Evolutionary conservation across 768 basidiomycete species (phyloP), one percentile per base, ranked within the genome.

Genomic region (Boletus sp.): DNA sequence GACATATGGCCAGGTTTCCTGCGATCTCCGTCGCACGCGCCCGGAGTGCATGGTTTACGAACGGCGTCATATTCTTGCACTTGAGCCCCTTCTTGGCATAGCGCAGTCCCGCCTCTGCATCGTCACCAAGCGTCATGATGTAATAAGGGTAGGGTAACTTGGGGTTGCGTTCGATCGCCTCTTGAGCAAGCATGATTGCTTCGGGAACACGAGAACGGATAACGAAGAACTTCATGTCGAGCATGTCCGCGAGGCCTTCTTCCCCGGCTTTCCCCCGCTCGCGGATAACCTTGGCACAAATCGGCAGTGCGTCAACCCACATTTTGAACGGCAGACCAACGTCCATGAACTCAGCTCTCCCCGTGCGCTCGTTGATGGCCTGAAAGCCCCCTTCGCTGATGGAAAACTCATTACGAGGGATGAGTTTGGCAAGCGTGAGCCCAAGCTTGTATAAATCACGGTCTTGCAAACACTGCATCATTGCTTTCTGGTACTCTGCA

Each of bases 51-150:
- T 78, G 80, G 40, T 76, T 76, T 7, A 87, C 73, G 59, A 86
- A 89, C 1, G 81, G 81, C 9, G 83, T 79, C 20, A 73, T 76
- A 7, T 74, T 67, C 55, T 76, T 76, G 74, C 82, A 83, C 66
- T 82, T 85, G 61, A 86, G 60, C 0, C 86, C 85, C 64, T 87
- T 82, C 76, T 87, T 86, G 50, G 83, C 80, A 0, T 76, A 80
- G 7, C 82, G 78, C 24, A 87, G 69, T 2, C 84, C 85, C n/a
- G 74, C 69, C 7, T 75, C 71, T 24, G 68, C 64, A 52, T 84
- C 75, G 3, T 76, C 74, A 1, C 78, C 76, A 20, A 87, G 73
- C 2, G 81, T 78, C 55, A 85, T 75, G 18, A 79, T 80, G 59
- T 87, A 86, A 61, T 85, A 83, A 61, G 79, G 84, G 66, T 86